Base-by-base conservation (phyloP, 768 basidiomycete genomes). In the Mycena galopus region DNA sequence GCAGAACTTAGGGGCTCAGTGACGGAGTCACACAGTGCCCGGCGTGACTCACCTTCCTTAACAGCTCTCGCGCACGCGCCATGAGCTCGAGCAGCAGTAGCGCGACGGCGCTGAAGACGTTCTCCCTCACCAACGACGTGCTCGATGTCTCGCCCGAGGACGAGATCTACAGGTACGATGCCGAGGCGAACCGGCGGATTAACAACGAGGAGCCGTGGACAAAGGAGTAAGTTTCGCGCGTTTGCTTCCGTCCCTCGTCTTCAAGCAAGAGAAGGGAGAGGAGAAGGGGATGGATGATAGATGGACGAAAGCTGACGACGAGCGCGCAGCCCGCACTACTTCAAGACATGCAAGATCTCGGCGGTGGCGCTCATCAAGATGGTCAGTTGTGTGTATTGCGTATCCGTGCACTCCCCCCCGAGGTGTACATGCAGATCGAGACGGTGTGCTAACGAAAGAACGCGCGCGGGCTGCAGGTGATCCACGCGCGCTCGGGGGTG, bases 281-380 rank as follows among this genome's bases (percentile, higher is more conserved):
- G 35, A 37, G 14, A 14, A 37, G 35, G 8, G 35, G 35, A 37
- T n/a, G 35, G 14, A 14, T 14, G 35, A 37, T 37, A 37, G 6
- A 14, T n/a, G 37, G 32, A 25, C 6, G 25, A 17, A 16, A 27
- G 39, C 61, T 56, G 35, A 44, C 33, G 60, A n/a, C 27, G n/a
- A 50, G 50, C 55, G 73, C 50, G 72, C 74, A 95, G 94, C 74
- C 92, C 92, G 0, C 91, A 93, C 76, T 92, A 92, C 84, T 94
- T 94, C 84, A 96, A 92, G 79, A 88, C 90, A 82, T 99, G 94
- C 82, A 97, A 95, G 84, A 99, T 99, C 77, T 97, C 96, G 0
- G 96, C 96, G 0, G 91, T 98, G 30, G 96, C 97, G 16, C 83
- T 99, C 64, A 95, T 99, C 77, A 99, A 99, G 88, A 98, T 98